Conservation (phyloP, 306 rosid species). For the Acacia melanoxylon region DNA sequence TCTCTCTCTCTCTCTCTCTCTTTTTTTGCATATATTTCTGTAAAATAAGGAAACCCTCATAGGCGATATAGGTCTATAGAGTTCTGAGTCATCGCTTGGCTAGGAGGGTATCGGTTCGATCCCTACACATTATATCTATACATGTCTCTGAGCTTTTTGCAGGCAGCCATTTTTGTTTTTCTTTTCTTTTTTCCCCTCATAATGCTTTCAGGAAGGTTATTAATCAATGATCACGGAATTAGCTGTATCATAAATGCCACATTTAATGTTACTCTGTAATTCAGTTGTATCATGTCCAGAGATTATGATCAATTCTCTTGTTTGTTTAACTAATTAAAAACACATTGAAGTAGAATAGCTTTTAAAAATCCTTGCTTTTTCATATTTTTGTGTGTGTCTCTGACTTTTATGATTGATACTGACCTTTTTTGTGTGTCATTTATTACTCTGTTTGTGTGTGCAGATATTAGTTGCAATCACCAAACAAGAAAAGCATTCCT, state of each 20-base stretch:
- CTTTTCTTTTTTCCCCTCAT: neutral
- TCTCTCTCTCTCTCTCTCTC: too few relatives aligned
- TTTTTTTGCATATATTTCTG: slow-evolving; percentile 28
- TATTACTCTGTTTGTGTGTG: slow-evolving; percentile 14
- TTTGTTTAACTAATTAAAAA: neutral
- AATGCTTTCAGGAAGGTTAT: slow-evolving; percentile 36
- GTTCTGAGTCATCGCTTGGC: slow-evolving; percentile 48
- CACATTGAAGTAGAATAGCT: neutral
- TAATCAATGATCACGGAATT: slow-evolving; percentile 33
- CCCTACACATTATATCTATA: neutral
- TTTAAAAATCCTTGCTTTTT: slow-evolving; percentile 27
- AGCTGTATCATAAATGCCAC: slow-evolving; percentile 31
- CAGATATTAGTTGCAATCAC: slow-evolving; percentile 38
- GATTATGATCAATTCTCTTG: neutral
- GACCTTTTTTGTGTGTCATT: slow-evolving; percentile 13
- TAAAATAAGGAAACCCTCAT: slow-evolving; percentile 36
- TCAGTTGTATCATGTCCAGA: neutral
- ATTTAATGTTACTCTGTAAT: neutral
- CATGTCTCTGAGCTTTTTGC: neutral
- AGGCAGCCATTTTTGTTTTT: slow-evolving; percentile 6
- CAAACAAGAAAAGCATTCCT: slow-evolving; percentile 26
- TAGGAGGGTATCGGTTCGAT: slow-evolving; percentile 8
- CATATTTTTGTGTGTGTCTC: slow-evolving; percentile 7
- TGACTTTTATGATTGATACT: slow-evolving; percentile 19
- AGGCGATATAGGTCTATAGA: slow-evolving; percentile 25